A percentile compares a stretch with the other conserved stretches of the same genome.
phyloP scores from a whole-genome alignment of 305 asterid species.

The Rubia peregrina region DNA sequence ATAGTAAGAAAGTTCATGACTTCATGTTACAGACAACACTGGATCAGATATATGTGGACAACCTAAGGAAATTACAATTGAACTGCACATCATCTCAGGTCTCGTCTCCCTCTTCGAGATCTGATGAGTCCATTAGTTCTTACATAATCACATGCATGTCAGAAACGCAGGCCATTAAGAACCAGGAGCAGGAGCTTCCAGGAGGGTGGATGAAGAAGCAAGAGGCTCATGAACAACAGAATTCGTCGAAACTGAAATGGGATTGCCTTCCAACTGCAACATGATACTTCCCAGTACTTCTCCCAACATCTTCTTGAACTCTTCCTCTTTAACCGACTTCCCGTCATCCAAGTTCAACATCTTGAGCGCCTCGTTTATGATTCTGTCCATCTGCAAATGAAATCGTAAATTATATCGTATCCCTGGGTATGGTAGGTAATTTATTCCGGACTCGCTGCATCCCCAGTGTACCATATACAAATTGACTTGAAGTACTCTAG shows the following conservation, averaged over 20 bases:
- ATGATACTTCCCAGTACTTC: slow-evolving; percentile 66
- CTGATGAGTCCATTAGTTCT: slow-evolving; percentile 1
- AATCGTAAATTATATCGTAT: too few relatives aligned
- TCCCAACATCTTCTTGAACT: slow-evolving; percentile 69
- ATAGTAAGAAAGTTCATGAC: neutral
- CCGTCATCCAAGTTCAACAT: slow-evolving; percentile 55
- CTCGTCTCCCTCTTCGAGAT: neutral
- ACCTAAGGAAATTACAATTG: neutral
- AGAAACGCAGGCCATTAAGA: slow-evolving; percentile 3
- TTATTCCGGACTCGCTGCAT: too few relatives aligned
- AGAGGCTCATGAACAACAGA: slow-evolving; percentile 76
- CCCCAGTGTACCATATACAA: too few relatives aligned
- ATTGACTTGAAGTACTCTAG: too few relatives aligned
- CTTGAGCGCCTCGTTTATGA: slow-evolving; percentile 49
- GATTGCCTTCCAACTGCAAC: slow-evolving; percentile 74
- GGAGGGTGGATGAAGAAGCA: slow-evolving; percentile 40
- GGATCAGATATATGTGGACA: neutral
- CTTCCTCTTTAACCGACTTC: slow-evolving; percentile 63
- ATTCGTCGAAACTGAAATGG: slow-evolving; percentile 63
- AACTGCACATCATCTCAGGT: neutral
- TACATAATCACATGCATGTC: neutral
- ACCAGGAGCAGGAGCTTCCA: slow-evolving; percentile 21
- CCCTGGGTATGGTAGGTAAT: too few relatives aligned
- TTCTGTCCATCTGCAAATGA: slow-evolving; percentile 54
- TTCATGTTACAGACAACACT: neutral